phyloP scores from a whole-genome alignment of 2,329 filamentous ascomycete species.

The Chrysoporthe deuterocubensis region DNA sequence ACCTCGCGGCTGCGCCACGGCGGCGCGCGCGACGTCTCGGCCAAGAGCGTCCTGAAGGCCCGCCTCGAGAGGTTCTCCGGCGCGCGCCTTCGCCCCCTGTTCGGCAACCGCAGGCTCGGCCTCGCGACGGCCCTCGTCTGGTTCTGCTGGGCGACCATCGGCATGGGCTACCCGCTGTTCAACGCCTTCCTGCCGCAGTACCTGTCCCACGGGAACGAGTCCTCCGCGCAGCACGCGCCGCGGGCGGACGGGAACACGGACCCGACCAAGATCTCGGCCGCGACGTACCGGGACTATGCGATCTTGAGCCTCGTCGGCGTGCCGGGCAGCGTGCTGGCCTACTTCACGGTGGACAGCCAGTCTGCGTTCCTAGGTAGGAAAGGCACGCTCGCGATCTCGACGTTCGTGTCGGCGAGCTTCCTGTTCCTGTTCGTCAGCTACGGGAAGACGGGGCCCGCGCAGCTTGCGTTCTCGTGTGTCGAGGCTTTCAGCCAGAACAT shows the following conservation, averaged over 20 bases:
- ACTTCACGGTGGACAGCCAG: constrained; percentile 69
- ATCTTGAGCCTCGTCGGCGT: constrained; percentile 79
- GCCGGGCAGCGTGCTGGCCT: constrained; percentile 75
- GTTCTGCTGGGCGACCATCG: constrained; percentile 83
- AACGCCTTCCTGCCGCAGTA: constrained; percentile 91
- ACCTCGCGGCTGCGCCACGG: neutral
- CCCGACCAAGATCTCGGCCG: constrained; percentile 44
- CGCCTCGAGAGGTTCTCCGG: constrained; percentile 70
- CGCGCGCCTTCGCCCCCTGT: constrained; percentile 69
- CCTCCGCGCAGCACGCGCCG: neutral
- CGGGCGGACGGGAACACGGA: constrained; percentile 38
- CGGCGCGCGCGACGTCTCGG: constrained; percentile 31
- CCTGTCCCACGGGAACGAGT: constrained; percentile 58
- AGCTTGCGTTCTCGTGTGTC: constrained; percentile 69
- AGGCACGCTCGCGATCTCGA: constrained; percentile 71
- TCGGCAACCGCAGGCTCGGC: constrained; percentile 56
- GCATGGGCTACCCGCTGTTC: constrained; percentile 86
- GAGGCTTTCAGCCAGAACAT: constrained; percentile 76
- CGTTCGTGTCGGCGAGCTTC: constrained; percentile 69
- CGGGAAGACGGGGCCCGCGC: constrained; percentile 58
- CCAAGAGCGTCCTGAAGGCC: constrained; percentile 53
- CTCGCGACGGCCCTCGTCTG: constrained; percentile 63
- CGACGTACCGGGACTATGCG: constrained; percentile 78
- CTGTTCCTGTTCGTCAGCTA: constrained; percentile 69
- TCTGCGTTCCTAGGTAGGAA: constrained; percentile 69